Percentiles rank a stretch among this genome's conserved stretches.
These are phyloP conservation scores for Kentomonas sorsogonicus DNA, from an alignment of 208 protist species.

Conservation along the genomic window DNA sequence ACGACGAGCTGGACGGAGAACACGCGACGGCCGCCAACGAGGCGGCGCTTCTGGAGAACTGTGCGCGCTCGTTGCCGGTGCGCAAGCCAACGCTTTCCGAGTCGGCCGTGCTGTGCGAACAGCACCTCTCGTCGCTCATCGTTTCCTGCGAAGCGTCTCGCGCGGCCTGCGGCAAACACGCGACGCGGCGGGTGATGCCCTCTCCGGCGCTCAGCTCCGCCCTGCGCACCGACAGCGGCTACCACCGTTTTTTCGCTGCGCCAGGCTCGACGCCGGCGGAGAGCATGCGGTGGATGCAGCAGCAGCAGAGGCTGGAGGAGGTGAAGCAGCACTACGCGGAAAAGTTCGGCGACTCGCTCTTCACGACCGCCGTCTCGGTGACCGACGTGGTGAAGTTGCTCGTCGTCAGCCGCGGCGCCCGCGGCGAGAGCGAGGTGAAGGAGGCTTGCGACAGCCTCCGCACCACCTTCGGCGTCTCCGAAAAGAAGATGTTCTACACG, in stretches of 20 bases:
- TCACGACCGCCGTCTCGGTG: slow-evolving; percentile 20
- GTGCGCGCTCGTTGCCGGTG: not conserved
- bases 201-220: no score
- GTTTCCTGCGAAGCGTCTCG: no score
- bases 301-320: slow-evolving; percentile 1
- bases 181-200: no score
- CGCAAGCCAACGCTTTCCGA: not conserved
- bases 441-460: slow-evolving; percentile 7
- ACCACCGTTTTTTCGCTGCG: no score
- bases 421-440: slow-evolving; percentile 13
- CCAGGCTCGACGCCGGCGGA: not conserved
- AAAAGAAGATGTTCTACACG: slow-evolving; percentile 26
- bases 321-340: slow-evolving; percentile 21
- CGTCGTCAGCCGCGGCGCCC: slow-evolving; percentile 17
- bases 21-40: not conserved
- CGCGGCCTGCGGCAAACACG: no score
- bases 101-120: no score
- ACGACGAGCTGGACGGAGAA: no score
- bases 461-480: slow-evolving; percentile 19
- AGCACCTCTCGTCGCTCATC: no score
- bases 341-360: slow-evolving; percentile 17
- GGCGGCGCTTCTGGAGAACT: not conserved
- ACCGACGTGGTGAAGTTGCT: slow-evolving; percentile 19
- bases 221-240: no score
- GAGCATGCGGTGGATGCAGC: not conserved